Evolutionary conservation across 192 early-diverging fungal genomes (phyloP).

Genomic region (Jimgerdemannia lactiflua): DNA sequence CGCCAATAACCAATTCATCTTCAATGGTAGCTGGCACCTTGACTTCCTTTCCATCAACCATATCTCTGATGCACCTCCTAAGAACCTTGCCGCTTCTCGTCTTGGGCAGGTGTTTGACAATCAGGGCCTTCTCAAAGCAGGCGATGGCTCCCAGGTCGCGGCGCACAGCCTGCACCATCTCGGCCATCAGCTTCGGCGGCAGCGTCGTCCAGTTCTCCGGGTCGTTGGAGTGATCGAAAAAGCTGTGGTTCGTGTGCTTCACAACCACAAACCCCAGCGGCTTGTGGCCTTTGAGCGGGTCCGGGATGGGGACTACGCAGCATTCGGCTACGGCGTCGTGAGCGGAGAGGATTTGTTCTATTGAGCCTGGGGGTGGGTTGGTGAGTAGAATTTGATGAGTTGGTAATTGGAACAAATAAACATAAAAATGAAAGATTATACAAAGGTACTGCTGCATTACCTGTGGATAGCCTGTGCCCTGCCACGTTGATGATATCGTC

Average conservation of each 20-base stretch:
- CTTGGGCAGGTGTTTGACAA: conserved; percentile 78
- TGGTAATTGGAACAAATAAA: neutral
- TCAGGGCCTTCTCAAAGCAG: conserved; percentile 65
- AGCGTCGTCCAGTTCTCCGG: neutral
- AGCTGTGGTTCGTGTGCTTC: conserved; percentile 19
- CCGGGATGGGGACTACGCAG: conserved; percentile 64
- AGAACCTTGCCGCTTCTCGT: conserved; percentile 85
- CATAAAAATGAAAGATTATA: neutral
- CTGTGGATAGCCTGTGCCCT: conserved; percentile 77
- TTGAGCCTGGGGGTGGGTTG: conserved; percentile 38
- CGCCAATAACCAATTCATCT: conserved; percentile 55
- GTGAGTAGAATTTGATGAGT: neutral
- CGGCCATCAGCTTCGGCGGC: conserved; percentile 13
- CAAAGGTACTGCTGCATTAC: neutral
- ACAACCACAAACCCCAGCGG: conserved; percentile 63
- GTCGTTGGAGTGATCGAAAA: neutral
- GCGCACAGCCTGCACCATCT: conserved; percentile 62
- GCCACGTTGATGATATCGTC: conserved; percentile 88
- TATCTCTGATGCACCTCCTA: conserved; percentile 70
- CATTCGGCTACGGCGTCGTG: conserved; percentile 66
- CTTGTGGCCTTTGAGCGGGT: conserved; percentile 65
- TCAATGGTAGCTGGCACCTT: conserved; percentile 82
- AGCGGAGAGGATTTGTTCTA: conserved; percentile 71
- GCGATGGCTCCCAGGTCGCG: conserved; percentile 78
- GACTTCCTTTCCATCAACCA: conserved; percentile 61